Conservation (phyloP, 1,284 basidiomycete species). For the Lentinula novae-zelandiae region DNA sequence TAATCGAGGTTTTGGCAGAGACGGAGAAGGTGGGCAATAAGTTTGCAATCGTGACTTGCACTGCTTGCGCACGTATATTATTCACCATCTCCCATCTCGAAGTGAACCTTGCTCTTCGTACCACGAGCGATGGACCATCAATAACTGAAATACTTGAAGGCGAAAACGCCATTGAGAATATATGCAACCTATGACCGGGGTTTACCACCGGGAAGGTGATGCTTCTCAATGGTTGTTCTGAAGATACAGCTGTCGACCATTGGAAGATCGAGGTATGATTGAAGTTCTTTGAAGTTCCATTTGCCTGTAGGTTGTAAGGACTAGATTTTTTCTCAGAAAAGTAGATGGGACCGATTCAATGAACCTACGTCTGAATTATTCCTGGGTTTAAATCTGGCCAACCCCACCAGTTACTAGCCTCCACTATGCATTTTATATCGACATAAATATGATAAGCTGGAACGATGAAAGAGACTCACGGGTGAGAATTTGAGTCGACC, state of each 20-base stretch:
- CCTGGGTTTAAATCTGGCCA: slow-evolving; percentile 27
- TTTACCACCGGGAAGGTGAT: slow-evolving; percentile 34
- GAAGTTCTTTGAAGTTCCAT: slow-evolving; percentile 29
- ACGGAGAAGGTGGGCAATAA: slow-evolving; percentile 31
- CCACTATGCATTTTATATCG: slow-evolving; percentile 23
- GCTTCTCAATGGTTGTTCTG: slow-evolving; percentile 32
- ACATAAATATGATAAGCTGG: too few species aligned
- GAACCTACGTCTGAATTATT: neutral
- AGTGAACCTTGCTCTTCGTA: slow-evolving; percentile 38
- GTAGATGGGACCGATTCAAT: neutral
- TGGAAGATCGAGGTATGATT: slow-evolving; percentile 41
- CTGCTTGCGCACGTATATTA: slow-evolving; percentile 33
- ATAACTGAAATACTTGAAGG: slow-evolving; percentile 22
- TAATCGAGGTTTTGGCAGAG: slow-evolving; percentile 26
- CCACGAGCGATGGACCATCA: slow-evolving; percentile 26
- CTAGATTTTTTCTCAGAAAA: slow-evolving; percentile 20
- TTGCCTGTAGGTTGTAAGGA: slow-evolving; percentile 33
- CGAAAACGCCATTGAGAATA: slow-evolving; percentile 42
- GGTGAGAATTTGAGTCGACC: slow-evolving; percentile 27
- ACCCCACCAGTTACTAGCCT: slow-evolving; percentile 37
- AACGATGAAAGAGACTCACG: slow-evolving; percentile 22
- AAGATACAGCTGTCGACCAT: slow-evolving; percentile 39
- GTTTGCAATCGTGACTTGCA: slow-evolving; percentile 46
- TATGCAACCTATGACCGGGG: slow-evolving; percentile 33
- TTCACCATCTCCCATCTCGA: slow-evolving; percentile 38